Evolutionary conservation across 768 basidiomycete genomes (phyloP).

Genomic region (Neoboletus brunneissimus): DNA sequence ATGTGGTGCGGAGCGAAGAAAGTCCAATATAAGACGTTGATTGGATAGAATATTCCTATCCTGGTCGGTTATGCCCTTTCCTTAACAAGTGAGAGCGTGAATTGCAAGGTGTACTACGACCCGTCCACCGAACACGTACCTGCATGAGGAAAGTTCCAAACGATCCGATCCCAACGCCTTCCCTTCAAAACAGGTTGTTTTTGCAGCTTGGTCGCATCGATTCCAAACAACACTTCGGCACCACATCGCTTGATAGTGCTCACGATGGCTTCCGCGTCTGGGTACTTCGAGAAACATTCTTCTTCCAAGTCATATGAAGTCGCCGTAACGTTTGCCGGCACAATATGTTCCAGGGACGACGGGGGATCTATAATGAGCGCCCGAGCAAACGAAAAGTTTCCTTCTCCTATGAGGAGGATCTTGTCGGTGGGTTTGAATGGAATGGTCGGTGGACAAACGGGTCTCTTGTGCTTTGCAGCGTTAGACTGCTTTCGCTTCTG

Average conservation of each 20-base stretch:
- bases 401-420: slow-evolving; percentile 86
- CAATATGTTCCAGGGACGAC: slow-evolving; percentile 47
- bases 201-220: slow-evolving; percentile 82
- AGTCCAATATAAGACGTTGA: slow-evolving; percentile 78
- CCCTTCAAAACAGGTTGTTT: slow-evolving; percentile 56
- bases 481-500: slow-evolving; percentile 38
- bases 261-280: slow-evolving; percentile 64
- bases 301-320: slow-evolving; percentile 83
- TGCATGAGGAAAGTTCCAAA: slow-evolving; percentile 97
- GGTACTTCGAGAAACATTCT: slow-evolving; percentile 80
- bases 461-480: slow-evolving; percentile 38
- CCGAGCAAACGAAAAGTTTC: slow-evolving; percentile 89
- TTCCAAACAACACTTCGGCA: slow-evolving; percentile 68
- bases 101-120: not conserved
- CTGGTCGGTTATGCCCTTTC: slow-evolving; percentile 89
- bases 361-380: slow-evolving; percentile 58
- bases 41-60: slow-evolving; percentile 91
- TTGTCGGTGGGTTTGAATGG: slow-evolving; percentile 65
- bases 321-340: slow-evolving; percentile 69
- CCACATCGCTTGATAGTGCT: slow-evolving; percentile 52
- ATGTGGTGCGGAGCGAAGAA: slow-evolving; percentile 69
- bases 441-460: slow-evolving; percentile 45
- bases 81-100: slow-evolving; percentile 35
- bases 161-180: slow-evolving; percentile 69
- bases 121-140: slow-evolving; percentile 47